Evolutionary conservation across 1,284 basidiomycete genomes (phyloP), one percentile per base, ranked within the genome.

Genomic region (Bondarzewia mesenterica): DNA sequence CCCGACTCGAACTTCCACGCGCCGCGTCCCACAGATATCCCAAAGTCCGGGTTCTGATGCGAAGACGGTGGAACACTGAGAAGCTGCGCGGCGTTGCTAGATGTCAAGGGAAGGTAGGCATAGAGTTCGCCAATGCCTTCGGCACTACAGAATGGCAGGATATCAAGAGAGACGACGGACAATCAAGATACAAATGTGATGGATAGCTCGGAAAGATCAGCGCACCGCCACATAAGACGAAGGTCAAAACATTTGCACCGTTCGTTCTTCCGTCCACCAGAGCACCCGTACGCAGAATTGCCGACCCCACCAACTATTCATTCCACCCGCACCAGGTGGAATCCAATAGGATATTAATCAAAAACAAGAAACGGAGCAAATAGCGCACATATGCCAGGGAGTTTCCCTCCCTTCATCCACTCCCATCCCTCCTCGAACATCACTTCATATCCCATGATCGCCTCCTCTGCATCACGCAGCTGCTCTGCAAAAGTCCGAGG

Each of bases 201-300:
- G 41, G 14, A 42, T 6, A n/a, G 21, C 5, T 3, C 2, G 41
- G 5, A 3, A 27, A 26, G 26, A 40, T 32, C 12, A 4, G 57
- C 66, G 14, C 50, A 79, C 77, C 81, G 72, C 80, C 81, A 84
- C 81, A 83, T 83, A 4, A 77, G 66, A 1, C 80, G 67, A 6
- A 82, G 53, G 54, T 80, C 66, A 56, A 84, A 83, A 57, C 80
- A 83, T 48, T 69, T 71, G 58, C 75, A 79, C 4, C 80, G 67
- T 27, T 76, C 60, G 0, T 74, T 63, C 56, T 79, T 67, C 7
- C 80, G 61, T 8, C 80, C 81, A 1, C 81, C 82, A 0, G 77
- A 72, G 54, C 81, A 85, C 1, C 69, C 63, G 54, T 82, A 82
- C 2, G 80, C 71, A 12, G 69, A 57, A n/a, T 77, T 69, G 2